A percentile compares a stretch with the other conserved stretches of the same genome.
These are phyloP conservation scores for Leccinum proliferum DNA, from an alignment of 1,284 basidiomycete genomes.

Conservation along the genomic window DNA sequence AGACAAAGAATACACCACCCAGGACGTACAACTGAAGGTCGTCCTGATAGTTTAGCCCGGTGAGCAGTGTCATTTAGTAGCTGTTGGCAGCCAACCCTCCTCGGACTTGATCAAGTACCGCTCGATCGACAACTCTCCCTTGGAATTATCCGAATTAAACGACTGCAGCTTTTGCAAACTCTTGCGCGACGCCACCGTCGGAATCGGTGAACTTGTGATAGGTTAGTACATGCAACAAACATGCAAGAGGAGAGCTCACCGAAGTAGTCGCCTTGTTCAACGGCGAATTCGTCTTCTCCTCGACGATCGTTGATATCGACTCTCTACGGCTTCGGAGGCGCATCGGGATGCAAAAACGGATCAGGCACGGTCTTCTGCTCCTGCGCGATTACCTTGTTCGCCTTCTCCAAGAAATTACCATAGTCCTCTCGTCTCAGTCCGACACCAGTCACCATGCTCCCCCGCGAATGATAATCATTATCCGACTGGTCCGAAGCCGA, in stretches of 20 bases:
- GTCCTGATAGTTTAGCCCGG: conserved; percentile 80
- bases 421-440: conserved; percentile 32
- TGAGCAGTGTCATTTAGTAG: conserved; percentile 88
- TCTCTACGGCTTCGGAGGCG: conserved; percentile 76
- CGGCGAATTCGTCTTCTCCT: conserved; percentile 84
- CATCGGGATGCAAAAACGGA: conserved; percentile 60
- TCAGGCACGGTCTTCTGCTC: conserved; percentile 74
- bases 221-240: background rate
- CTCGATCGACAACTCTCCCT: conserved; percentile 87
- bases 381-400: conserved; percentile 75
- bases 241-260: conserved; percentile 36
- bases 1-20: conserved; percentile 78
- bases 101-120: conserved; percentile 87
- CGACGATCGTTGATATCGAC: conserved; percentile 83
- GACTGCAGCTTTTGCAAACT: conserved; percentile 83
- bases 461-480: conserved; percentile 34
- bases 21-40: conserved; percentile 86
- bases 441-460: conserved; percentile 26
- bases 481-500: too few species aligned
- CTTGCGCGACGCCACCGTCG: conserved; percentile 84
- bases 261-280: conserved; percentile 90
- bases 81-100: conserved; percentile 85
- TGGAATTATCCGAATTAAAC: conserved; percentile 82
- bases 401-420: conserved; percentile 77
- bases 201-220: conserved; percentile 76